Base-by-base conservation (phyloP, 1,284 basidiomycete species). In the Coniophora puteana region DNA sequence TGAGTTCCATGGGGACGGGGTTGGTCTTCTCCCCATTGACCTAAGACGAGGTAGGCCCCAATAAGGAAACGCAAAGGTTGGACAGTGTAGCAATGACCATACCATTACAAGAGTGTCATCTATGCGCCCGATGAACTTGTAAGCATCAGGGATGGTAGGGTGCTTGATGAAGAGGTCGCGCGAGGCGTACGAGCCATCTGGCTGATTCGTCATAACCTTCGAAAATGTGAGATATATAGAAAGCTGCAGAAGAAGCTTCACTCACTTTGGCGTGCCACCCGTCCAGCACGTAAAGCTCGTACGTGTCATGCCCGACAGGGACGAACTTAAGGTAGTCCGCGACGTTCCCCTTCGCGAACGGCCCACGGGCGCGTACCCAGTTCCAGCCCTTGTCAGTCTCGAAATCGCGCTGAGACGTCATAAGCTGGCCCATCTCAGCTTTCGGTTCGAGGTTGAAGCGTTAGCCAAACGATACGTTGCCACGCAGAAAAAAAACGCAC, bases 331-430 rank as follows among this genome's bases (percentile, higher is more conserved):
- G 49, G 55, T 70, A 78, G 31, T 58, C 41, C 16, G 49, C 36
- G 27, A 59, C 30, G 3, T 69, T 53, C 7, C 54, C 50, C 24
- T 47, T 54, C 10, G 53, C 43, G 30, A 47, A 46, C 1, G 66
- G 48, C 1, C 58, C 48, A 18, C 38, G 61, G 25, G 58, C 43
- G 43, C 74, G 53, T 52, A 80, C 59, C 66, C 73, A 81, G 50
- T 77, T 78, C 80, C 82, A 84, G 16, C 58, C 69, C 48, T 75
- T 76, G 62, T 84, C 81, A 5, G 45, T 58, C 1, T 51, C 55
- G 46, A 74, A 80, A 43, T 75, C 65, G 10, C 76, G 68, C 38
- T 62, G 62, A 8, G 74, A 76, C 51, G 72, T 69, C 68, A 78
- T 61, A 44, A 81, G 55, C 44, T 70, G 57, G 54, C 65, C 59